These are phyloP conservation scores for Dendrothele bispora DNA, from an alignment of 768 basidiomycete species.

Conservation along the genomic window DNA sequence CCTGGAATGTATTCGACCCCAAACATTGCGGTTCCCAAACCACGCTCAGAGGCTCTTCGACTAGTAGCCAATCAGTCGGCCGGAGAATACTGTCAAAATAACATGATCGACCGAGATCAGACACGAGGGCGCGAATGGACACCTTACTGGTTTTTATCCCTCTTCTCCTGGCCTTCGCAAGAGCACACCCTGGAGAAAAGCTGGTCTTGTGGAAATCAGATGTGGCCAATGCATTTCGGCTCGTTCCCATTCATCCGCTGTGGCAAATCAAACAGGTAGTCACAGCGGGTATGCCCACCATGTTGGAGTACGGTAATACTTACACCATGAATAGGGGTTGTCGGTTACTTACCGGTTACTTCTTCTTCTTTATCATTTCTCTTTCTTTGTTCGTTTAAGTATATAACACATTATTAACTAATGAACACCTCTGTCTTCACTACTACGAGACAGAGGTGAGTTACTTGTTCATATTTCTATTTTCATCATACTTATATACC, in stretches of 20 bases:
- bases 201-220: conserved; percentile 24
- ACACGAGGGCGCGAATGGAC: conserved; percentile 21
- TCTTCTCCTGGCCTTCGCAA: conserved; percentile 15
- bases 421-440: too few relatives aligned
- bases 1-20: conserved; percentile 32
- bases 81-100: conserved; percentile 26
- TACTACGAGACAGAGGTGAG: too few relatives aligned
- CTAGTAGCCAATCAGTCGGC: conserved; percentile 32
- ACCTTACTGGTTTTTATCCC: conserved; percentile 20
- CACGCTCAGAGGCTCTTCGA: conserved; percentile 20
- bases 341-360: too few relatives aligned
- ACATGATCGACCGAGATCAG: conserved; percentile 11
- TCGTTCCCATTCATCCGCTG: conserved; percentile 17
- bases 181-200: neutral
- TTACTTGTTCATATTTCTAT: too few relatives aligned
- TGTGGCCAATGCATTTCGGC: conserved; percentile 21
- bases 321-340: too few relatives aligned
- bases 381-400: too few relatives aligned
- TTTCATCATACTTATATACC: too few relatives aligned
- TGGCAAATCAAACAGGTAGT: conserved; percentile 26
- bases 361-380: too few relatives aligned
- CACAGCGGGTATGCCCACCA: conserved; percentile 11
- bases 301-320: too few relatives aligned
- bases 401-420: too few relatives aligned
- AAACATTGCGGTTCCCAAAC: conserved; percentile 26